Percentiles rank a stretch among this genome's conserved stretches.
phyloP scores from a whole-genome alignment of 2,329 filamentous ascomycete species.

The Fusarium sp. region DNA sequence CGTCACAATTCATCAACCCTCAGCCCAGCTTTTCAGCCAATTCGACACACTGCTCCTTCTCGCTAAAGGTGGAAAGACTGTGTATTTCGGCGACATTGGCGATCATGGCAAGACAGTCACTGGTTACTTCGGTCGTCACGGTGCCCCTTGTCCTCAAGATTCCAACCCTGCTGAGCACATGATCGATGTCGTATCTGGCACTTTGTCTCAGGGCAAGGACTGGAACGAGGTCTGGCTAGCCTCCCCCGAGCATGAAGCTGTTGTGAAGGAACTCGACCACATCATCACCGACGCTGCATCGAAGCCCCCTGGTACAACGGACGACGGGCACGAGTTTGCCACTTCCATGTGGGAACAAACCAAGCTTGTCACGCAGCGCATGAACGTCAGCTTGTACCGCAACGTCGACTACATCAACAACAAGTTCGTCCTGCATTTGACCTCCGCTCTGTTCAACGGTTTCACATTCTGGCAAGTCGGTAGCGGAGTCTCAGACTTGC shows the following conservation, averaged over 20 bases:
- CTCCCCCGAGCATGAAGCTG: slow-evolving; percentile 69
- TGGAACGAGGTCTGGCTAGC: slow-evolving; percentile 79
- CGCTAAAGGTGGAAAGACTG: slow-evolving; percentile 73
- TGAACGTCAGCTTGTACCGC: slow-evolving; percentile 72
- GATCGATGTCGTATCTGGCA: slow-evolving; percentile 70
- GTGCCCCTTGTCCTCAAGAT: slow-evolving; percentile 70
- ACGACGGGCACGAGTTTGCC: slow-evolving; percentile 77
- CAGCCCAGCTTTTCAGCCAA: slow-evolving; percentile 73
- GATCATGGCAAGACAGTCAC: slow-evolving; percentile 66
- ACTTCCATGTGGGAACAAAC: slow-evolving; percentile 74
- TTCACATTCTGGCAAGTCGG: slow-evolving; percentile 73
- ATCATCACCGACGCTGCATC: slow-evolving; percentile 69
- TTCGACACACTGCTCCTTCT: slow-evolving; percentile 76
- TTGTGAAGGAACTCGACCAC: slow-evolving; percentile 72
- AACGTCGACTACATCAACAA: slow-evolving; percentile 76
- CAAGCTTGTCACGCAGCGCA: slow-evolving; percentile 73
- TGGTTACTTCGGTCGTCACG: slow-evolving; percentile 75
- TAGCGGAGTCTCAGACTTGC: slow-evolving; percentile 62
- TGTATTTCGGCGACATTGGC: slow-evolving; percentile 77
- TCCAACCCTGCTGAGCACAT: slow-evolving; percentile 84
- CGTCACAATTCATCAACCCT: slow-evolving; percentile 79
- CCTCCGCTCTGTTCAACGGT: slow-evolving; percentile 69
- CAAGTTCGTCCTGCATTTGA: slow-evolving; percentile 70
- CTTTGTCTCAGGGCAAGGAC: slow-evolving; percentile 62
- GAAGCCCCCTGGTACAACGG: slow-evolving; percentile 56